phyloP scores from a whole-genome alignment of 106 monocot genomes.

The Dioscorea alata region DNA sequence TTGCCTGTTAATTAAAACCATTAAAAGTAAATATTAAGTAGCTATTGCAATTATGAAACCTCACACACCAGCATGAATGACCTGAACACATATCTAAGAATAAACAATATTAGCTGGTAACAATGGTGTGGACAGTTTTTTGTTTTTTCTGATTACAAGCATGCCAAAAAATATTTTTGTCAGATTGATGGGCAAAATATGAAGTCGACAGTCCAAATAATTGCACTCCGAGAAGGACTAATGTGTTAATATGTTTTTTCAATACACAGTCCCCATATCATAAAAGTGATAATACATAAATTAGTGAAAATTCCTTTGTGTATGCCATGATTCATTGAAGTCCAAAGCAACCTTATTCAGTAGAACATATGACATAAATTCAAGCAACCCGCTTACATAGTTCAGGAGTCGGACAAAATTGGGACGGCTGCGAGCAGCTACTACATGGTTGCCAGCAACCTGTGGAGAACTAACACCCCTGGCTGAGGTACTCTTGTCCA shows the following conservation, averaged over 20 bases:
- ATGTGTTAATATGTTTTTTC: neutral
- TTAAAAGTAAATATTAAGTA: neutral
- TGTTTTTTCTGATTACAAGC: neutral
- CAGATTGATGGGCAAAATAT: neutral
- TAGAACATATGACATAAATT: neutral
- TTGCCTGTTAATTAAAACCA: conserved; percentile 39
- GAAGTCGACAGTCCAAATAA: neutral
- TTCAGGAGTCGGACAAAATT: conserved; percentile 36
- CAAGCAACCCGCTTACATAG: conserved; percentile 46
- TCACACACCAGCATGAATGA: neutral
- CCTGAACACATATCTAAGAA: neutral
- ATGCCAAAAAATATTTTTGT: neutral
- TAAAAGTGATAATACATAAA: neutral
- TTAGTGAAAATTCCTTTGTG: neutral
- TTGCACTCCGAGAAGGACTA: neutral
- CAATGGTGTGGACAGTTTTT: neutral
- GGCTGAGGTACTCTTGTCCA: conserved; percentile 46
- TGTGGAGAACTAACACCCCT: conserved; percentile 60
- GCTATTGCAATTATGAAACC: too few species aligned
- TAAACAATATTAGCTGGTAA: neutral
- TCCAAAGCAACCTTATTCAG: neutral
- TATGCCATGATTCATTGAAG: neutral
- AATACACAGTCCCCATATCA: neutral
- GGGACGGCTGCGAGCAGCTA: conserved; percentile 41
- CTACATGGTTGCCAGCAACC: conserved; percentile 37